Conservation (phyloP, 345 rosid species). For the Toxicodendron radicans region DNA sequence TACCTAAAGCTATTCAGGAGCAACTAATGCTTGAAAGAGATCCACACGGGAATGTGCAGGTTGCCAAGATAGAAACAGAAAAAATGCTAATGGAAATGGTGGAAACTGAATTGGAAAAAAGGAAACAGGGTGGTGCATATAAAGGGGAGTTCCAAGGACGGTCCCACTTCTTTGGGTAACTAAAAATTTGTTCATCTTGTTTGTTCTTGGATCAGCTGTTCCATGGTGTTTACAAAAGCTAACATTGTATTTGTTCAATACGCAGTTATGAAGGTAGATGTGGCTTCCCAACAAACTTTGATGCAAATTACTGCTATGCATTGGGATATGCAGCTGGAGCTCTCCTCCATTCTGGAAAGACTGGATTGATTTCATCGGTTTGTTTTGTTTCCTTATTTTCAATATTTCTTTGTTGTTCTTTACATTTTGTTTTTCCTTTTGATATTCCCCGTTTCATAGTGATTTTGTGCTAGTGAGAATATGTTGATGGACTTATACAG, state of each 20-base stretch:
- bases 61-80: constrained; percentile 48
- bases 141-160: constrained; percentile 35
- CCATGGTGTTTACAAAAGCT: background rate
- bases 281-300: constrained; percentile 46
- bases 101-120: constrained; percentile 43
- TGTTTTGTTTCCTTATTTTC: constrained; percentile 7
- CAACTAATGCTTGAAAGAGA: constrained; percentile 46
- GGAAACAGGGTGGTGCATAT: constrained; percentile 35
- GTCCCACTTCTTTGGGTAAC: constrained; percentile 49
- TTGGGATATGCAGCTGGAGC: constrained; percentile 47
- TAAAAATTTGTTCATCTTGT: background rate
- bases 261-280: constrained; percentile 49
- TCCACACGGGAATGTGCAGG: constrained; percentile 55
- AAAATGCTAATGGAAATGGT: constrained; percentile 51
- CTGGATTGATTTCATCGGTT: constrained; percentile 54
- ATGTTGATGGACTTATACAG: constrained; percentile 16
- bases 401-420: background rate
- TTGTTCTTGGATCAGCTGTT: background rate
- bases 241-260: background rate
- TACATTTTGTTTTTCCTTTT: background rate
- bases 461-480: background rate
- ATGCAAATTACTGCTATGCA: constrained; percentile 45
- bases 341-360: constrained; percentile 47
- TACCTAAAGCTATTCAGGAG: constrained; percentile 42
- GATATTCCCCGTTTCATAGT: background rate